phyloP scores from a whole-genome alignment of 352 stramenopile genomes.

The Globisporangium viniferum region DNA sequence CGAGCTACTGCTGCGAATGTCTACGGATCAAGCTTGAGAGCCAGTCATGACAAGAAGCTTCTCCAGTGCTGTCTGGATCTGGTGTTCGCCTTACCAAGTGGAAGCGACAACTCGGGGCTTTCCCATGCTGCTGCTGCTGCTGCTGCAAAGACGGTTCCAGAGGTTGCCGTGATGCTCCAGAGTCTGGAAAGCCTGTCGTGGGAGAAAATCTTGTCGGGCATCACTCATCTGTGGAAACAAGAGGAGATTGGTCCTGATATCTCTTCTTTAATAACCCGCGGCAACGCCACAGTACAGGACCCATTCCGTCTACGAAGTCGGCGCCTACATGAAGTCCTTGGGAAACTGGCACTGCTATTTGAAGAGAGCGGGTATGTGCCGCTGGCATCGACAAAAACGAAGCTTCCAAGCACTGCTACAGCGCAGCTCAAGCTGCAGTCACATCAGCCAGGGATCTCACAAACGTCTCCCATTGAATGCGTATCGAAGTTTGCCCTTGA shows the following conservation, averaged over 20 bases:
- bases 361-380: background rate
- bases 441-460: background rate
- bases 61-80: conserved; percentile 28
- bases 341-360: conserved; percentile 6
- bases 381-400: background rate
- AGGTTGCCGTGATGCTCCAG: conserved; percentile 16
- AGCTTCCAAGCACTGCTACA: too few relatives aligned
- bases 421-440: too few relatives aligned
- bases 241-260: background rate
- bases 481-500: conserved; percentile 9
- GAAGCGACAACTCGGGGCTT: background rate
- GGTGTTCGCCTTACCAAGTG: conserved; percentile 8
- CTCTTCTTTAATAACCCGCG: background rate
- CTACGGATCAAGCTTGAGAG: conserved; percentile 26
- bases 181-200: conserved; percentile 20
- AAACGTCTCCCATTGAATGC: conserved; percentile 4
- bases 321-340: background rate
- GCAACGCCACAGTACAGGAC: background rate
- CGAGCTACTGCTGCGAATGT: conserved; percentile 23
- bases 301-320: background rate
- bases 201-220: conserved; percentile 14
- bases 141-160: conserved; percentile 22
- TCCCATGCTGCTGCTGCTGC: background rate
- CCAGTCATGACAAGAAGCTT: conserved; percentile 21
- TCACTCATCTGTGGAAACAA: conserved; percentile 8